Conservation (phyloP, 345 rosid species). For the Eucalyptus guilfoylei region DNA sequence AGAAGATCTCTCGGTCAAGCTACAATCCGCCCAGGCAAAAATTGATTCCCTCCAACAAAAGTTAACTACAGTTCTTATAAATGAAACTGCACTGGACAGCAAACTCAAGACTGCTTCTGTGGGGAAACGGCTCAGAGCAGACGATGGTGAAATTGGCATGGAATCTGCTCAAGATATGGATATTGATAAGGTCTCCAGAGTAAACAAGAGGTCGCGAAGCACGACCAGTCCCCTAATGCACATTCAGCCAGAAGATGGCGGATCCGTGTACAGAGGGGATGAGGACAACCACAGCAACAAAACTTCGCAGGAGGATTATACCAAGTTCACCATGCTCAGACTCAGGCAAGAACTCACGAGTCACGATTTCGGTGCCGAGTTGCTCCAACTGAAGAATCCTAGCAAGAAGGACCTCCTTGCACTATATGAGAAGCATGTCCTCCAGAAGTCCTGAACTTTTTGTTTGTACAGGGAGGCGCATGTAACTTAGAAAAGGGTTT, state of each 20-base stretch:
- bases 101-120: conserved; percentile 68
- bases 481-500: background rate
- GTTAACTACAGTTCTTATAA: conserved; percentile 65
- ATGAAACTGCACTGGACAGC: conserved; percentile 75
- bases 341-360: conserved; percentile 88
- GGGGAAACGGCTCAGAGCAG: conserved; percentile 60
- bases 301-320: conserved; percentile 53
- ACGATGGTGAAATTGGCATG: conserved; percentile 48
- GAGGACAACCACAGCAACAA: conserved; percentile 55
- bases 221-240: conserved; percentile 38
- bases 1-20: conserved; percentile 70
- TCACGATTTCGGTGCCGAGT: conserved; percentile 71
- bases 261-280: conserved; percentile 45
- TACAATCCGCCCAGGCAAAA: conserved; percentile 74
- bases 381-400: conserved; percentile 60
- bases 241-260: conserved; percentile 55
- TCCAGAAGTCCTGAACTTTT: conserved; percentile 37
- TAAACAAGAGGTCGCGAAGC: conserved; percentile 57
- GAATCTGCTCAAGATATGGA: conserved; percentile 52
- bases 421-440: conserved; percentile 62
- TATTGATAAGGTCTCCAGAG: conserved; percentile 28
- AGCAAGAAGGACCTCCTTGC: conserved; percentile 81
- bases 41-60: conserved; percentile 82
- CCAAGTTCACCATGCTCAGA: conserved; percentile 58
- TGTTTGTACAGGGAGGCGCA: conserved; percentile 16